These are phyloP conservation scores for Kluyveromyces dobzhanskii DNA, from an alignment of 805 yeast genomes.

Conservation along the genomic window DNA sequence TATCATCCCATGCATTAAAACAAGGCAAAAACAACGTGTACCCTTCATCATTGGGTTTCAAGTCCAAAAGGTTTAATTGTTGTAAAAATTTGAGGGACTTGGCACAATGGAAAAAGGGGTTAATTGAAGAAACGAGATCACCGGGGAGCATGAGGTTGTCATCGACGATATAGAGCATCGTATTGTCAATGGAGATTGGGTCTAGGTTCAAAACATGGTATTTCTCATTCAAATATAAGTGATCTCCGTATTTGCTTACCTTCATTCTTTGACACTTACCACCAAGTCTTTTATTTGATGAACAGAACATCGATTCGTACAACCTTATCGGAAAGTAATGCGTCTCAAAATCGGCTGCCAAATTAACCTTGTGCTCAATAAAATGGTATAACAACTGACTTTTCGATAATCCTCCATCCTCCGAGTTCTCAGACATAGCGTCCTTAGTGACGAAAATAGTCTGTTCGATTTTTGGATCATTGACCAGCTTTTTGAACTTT, in stretches of 20 bases:
- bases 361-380: constrained; percentile 15
- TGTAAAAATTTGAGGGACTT: constrained; percentile 52
- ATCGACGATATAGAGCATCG: constrained; percentile 57
- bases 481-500: constrained; percentile 46
- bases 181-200: constrained; percentile 48
- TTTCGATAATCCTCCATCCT: constrained; percentile 27
- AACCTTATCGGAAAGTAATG: constrained; percentile 24
- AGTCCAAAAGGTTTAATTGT: constrained; percentile 41
- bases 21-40: constrained; percentile 77
- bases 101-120: constrained; percentile 56
- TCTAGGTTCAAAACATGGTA: constrained; percentile 34
- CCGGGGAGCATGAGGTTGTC: constrained; percentile 57
- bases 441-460: constrained; percentile 52
- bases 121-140: constrained; percentile 55
- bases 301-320: constrained; percentile 45
- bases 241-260: constrained; percentile 27
- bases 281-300: constrained; percentile 43
- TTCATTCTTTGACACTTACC: constrained; percentile 57
- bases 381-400: constrained; percentile 56
- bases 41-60: constrained; percentile 48
- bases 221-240: constrained; percentile 47
- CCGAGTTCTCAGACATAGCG: constrained; percentile 19
- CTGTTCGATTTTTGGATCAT: constrained; percentile 41
- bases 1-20: constrained; percentile 58
- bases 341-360: constrained; percentile 13